Conservation (phyloP, 2,329 filamentous ascomycete genomes). For the Neopestalotiopsis rosae region DNA sequence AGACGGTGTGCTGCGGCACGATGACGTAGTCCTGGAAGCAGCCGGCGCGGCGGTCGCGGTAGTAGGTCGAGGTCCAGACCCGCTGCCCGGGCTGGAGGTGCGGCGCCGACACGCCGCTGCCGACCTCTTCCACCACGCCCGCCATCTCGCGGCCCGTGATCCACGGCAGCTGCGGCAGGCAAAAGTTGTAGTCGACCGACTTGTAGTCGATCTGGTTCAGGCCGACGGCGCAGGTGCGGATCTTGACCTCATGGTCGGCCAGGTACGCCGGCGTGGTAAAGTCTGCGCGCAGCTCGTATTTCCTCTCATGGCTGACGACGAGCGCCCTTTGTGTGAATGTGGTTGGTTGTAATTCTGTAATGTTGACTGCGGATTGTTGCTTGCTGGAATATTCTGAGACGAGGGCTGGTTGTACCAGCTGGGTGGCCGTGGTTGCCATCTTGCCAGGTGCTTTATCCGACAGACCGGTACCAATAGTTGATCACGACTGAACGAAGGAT, state of each 20-base stretch:
- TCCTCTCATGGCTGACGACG: constrained; percentile 15
- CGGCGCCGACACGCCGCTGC: constrained; percentile 62
- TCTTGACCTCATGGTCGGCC: constrained; percentile 15
- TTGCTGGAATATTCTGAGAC: background rate
- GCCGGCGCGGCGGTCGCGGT: constrained; percentile 15
- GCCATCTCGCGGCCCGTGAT: constrained; percentile 88
- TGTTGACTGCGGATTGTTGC: background rate
- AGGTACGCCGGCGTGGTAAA: constrained; percentile 12
- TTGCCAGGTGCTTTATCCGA: background rate
- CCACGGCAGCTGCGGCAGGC: constrained; percentile 14
- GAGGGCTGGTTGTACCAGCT: constrained; percentile 4
- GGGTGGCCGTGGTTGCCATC: constrained; percentile 5
- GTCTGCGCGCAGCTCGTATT: constrained; percentile 6
- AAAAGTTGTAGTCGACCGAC: constrained; percentile 18
- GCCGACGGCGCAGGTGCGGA: constrained; percentile 14
- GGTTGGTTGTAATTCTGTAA: constrained; percentile 9
- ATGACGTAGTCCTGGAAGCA: constrained; percentile 17
- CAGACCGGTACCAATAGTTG: background rate
- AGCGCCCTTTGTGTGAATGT: constrained; percentile 13
- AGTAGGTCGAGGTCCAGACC: constrained; percentile 17
- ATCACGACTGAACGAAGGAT: background rate
- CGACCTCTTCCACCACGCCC: constrained; percentile 72
- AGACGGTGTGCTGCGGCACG: constrained; percentile 16
- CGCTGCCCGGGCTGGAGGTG: constrained; percentile 65
- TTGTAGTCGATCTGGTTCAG: constrained; percentile 19